These are phyloP conservation scores for Colletotrichum liriopes DNA, from an alignment of 2,329 filamentous ascomycete species.

Conservation along the genomic window DNA sequence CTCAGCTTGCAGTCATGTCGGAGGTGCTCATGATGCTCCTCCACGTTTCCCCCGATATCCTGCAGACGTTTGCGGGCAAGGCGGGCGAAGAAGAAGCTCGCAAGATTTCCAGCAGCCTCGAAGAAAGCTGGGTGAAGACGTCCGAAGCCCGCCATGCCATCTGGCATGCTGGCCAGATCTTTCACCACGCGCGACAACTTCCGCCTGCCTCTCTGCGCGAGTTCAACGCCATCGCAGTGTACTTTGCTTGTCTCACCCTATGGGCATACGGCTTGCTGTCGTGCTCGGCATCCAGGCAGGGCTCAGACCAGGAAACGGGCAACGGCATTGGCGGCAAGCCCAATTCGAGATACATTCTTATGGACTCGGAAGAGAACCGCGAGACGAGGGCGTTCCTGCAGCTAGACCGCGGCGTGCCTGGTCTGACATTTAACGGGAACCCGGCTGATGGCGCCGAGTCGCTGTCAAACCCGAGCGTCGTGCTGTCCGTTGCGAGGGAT, in stretches of 20 bases:
- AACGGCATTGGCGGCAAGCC: neutral
- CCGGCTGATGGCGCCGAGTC: slow-evolving; percentile 32
- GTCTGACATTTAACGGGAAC: slow-evolving; percentile 37
- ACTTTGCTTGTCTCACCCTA: slow-evolving; percentile 49
- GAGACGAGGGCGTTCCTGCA: slow-evolving; percentile 40
- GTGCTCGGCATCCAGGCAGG: slow-evolving; percentile 22
- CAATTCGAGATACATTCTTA: slow-evolving; percentile 15
- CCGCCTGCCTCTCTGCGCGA: slow-evolving; percentile 44
- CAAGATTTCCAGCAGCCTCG: slow-evolving; percentile 51
- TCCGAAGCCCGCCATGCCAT: slow-evolving; percentile 52
- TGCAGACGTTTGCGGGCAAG: slow-evolving; percentile 60
- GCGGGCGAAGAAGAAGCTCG: slow-evolving; percentile 57
- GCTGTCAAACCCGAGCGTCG: slow-evolving; percentile 31
- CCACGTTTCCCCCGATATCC: slow-evolving; percentile 58
- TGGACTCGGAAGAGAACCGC: slow-evolving; percentile 40
- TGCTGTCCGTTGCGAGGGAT: slow-evolving; percentile 30
- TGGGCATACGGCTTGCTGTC: slow-evolving; percentile 46
- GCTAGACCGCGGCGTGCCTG: slow-evolving; percentile 37
- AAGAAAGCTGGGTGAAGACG: slow-evolving; percentile 54
- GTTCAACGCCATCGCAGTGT: slow-evolving; percentile 48
- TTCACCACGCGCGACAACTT: slow-evolving; percentile 44
- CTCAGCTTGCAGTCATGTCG: slow-evolving; percentile 39
- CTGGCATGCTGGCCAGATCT: slow-evolving; percentile 50
- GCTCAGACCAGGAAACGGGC: slow-evolving; percentile 21
- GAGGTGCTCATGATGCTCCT: slow-evolving; percentile 49